Base-by-base conservation (phyloP, 78 protist genomes). In the Dictyostelium purpureum region DNA sequence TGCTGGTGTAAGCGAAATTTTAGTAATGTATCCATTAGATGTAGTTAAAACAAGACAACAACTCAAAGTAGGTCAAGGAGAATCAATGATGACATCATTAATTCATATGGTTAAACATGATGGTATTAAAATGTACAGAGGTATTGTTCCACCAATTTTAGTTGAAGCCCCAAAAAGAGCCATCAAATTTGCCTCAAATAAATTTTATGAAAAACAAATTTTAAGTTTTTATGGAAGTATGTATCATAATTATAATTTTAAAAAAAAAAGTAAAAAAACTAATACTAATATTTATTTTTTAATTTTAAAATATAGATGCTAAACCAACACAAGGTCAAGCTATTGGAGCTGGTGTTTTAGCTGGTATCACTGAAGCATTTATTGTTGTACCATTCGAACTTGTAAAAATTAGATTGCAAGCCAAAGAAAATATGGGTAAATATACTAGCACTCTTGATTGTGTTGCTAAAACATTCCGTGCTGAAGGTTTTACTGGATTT, bases 381-480 rank as follows among this genome's bases (percentile, higher is more conserved):
- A 67, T 96, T 43, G 90, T 95, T 0, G 94, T 87, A 37, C 98
- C 98, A 26, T 96, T 96, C 26, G 96, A 96, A 80, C 69, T 95
- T 2, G 97, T 96, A 61, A 96, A 96, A 71, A 89, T 96, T 70
- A 81, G 98, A 66, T 47, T 96, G 71, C 98, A 96, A 80, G 95
- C 87, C 6, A 92, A 92, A 69, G 94, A 88, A 52, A 88, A 88
- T 71, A 85, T 81, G 35, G 89, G 88, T 33, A 88, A 88, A 59
- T 79, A 88, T 56, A 42, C 45, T 40, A 81, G 59, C 73, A 93
- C 96, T 26, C 28, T 35, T 75, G 96, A 93, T 52, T 85, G 96
- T 63, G 90, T 88, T 21, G 5, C 2, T 0, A 75, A 92, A 49
- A 93, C 83, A 40, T 38, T 61, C 33, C 47, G 66, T 52, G 38